Conservation (phyloP, 805 yeast species). For the Candida wancherniae region DNA sequence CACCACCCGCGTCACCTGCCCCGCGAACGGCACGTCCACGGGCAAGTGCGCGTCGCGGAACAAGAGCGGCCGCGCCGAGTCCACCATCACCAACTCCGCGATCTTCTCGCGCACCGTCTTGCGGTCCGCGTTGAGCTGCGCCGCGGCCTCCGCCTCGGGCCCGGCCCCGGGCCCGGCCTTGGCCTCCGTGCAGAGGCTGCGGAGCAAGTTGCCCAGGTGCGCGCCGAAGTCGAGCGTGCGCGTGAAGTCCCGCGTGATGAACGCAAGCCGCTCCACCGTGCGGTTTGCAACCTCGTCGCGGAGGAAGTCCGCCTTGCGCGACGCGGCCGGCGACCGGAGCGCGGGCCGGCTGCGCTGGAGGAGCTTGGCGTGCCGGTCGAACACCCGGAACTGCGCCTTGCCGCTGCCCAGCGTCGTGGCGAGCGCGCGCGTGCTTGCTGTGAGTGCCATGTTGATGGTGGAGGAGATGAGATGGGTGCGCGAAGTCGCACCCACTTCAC, state of each 20-base stretch:
- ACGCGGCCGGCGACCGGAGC: conserved; percentile 33
- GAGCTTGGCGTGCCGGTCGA: conserved; percentile 58
- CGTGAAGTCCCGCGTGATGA: conserved; percentile 60
- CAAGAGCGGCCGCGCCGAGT: conserved; percentile 52
- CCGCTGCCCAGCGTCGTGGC: conserved; percentile 10
- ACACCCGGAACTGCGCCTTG: conserved; percentile 35
- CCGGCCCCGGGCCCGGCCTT: conserved; percentile 21
- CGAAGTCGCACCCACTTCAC: too few species aligned
- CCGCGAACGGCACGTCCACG: conserved; percentile 40
- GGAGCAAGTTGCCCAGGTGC: conserved; percentile 60
- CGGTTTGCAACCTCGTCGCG: conserved; percentile 69
- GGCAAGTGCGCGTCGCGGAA: conserved; percentile 42
- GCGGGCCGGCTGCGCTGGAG: conserved; percentile 58
- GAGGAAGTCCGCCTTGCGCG: conserved; percentile 63
- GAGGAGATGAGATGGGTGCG: too few species aligned
- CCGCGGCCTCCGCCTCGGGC: conserved; percentile 35
- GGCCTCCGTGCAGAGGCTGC: conserved; percentile 30
- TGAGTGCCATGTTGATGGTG: too few species aligned
- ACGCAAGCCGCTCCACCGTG: conserved; percentile 70
- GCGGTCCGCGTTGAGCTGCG: conserved; percentile 49
- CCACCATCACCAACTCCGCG: conserved; percentile 59
- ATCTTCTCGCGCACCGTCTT: conserved; percentile 48
- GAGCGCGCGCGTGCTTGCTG: conserved; percentile 4
- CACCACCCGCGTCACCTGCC: conserved; percentile 45
- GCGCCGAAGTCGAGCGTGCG: conserved; percentile 68